Percentiles rank a stretch among this genome's conserved stretches.
Conservation (phyloP, 1,284 basidiomycete species). For the Trametes versicolor region DNA sequence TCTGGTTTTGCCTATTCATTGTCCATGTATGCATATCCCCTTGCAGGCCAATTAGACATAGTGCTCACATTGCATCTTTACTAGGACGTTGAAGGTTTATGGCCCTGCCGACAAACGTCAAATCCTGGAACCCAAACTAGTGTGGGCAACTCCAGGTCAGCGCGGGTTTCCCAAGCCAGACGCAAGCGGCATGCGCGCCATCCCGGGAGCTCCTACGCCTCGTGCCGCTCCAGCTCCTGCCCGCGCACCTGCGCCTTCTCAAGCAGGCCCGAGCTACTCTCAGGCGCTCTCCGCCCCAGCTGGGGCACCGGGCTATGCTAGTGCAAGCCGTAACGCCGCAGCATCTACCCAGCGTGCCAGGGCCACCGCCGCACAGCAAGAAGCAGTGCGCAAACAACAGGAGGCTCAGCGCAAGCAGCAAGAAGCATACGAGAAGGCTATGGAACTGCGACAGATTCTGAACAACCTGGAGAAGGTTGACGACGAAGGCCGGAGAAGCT, state of each 20-base stretch:
- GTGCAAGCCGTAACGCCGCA: constrained; percentile 1
- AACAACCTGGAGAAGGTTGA: constrained; percentile 78
- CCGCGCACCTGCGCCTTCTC: constrained; percentile 14
- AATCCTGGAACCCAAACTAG: constrained; percentile 70
- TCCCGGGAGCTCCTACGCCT: constrained; percentile 37
- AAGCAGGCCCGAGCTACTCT: constrained; percentile 13
- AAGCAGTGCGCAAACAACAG: constrained; percentile 40
- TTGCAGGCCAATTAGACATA: constrained; percentile 13
- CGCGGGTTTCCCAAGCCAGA: constrained; percentile 56
- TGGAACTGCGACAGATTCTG: constrained; percentile 73
- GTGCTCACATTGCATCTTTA: constrained; percentile 7
- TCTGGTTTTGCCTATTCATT: constrained; percentile 61
- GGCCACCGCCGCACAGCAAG: constrained; percentile 42
- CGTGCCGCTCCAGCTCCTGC: constrained; percentile 25
- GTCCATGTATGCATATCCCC: constrained; percentile 57
- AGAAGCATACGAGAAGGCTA: constrained; percentile 65
- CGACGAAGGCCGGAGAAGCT: constrained; percentile 77
- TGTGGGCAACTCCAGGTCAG: constrained; percentile 79
- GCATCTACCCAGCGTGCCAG: constrained; percentile 25
- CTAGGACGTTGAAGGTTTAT: constrained; percentile 79
- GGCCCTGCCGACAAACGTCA: constrained; percentile 66
- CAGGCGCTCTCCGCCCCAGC: constrained; percentile 29
- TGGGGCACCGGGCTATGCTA: constrained; percentile 32
- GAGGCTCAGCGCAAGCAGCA: constrained; percentile 56
- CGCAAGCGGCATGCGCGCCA: constrained; percentile 36